A percentile compares a stretch with the other conserved stretches of the same genome.
These are phyloP conservation scores for Ophiobolus disseminans DNA, from an alignment of 2,329 filamentous ascomycete genomes.

Conservation along the genomic window DNA sequence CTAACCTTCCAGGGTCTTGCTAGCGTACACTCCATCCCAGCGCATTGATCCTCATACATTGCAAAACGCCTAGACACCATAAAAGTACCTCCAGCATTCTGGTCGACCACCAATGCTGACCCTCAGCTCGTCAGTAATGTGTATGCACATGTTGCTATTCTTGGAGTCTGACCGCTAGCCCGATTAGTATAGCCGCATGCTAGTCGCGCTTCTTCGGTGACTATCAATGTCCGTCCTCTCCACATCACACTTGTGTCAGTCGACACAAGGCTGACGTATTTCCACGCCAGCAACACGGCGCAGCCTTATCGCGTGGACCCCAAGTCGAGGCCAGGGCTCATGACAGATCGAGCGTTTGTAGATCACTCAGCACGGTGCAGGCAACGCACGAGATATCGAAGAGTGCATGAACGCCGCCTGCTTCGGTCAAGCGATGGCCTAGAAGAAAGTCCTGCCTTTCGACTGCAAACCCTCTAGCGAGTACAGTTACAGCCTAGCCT, in stretches of 20 bases:
- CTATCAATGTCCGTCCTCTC: conserved; percentile 5
- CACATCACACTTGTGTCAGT: neutral
- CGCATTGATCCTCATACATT: neutral
- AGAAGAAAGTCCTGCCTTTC: no score
- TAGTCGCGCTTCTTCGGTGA: conserved; percentile 10
- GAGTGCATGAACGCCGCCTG: no score
- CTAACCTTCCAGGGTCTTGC: no score
- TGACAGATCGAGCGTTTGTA: no score
- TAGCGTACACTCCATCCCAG: no score
- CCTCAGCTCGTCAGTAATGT: conserved; percentile 16
- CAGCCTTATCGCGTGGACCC: no score
- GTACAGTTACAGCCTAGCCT: no score
- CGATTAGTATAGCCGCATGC: conserved; percentile 2
- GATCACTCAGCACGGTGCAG: no score
- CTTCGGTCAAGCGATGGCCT: no score
- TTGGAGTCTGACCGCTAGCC: conserved; percentile 18
- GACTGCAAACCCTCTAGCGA: no score
- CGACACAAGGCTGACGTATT: neutral
- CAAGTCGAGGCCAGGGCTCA: no score
- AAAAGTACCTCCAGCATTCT: neutral
- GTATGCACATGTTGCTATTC: conserved; percentile 20
- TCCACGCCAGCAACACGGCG: neutral
- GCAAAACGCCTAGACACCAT: neutral
- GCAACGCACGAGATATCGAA: no score
- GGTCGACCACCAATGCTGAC: conserved; percentile 4